A percentile compares a stretch with the other conserved stretches of the same genome.
Evolutionary conservation across 2,329 filamentous ascomycete genomes (phyloP).

Genomic region (Macrophomina tecta): DNA sequence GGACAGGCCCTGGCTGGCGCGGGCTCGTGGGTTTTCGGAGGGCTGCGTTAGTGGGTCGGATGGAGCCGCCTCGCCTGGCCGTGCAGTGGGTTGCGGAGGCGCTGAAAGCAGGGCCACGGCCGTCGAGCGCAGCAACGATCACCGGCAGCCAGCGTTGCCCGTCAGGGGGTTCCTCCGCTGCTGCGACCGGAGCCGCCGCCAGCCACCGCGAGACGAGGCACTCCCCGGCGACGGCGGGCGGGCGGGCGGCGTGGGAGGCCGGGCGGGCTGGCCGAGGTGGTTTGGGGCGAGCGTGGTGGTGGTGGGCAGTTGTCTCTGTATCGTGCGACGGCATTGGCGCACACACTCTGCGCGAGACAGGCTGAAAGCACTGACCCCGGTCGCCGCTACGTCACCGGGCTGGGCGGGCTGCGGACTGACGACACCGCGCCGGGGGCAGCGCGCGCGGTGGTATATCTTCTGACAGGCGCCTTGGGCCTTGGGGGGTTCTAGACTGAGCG

Average conservation of each 20-base stretch:
- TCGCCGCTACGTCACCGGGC: constrained; percentile 8
- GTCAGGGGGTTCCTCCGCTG: background rate
- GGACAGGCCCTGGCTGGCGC: background rate
- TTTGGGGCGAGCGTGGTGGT: background rate
- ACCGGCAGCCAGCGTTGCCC: background rate
- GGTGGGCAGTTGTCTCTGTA: constrained; percentile 6
- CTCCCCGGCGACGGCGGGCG: no score
- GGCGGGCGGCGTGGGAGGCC: no score
- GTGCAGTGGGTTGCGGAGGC: constrained; percentile 7
- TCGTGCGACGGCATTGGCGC: constrained; percentile 14
- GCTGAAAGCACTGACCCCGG: constrained; percentile 14
- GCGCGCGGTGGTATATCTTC: constrained; percentile 22
- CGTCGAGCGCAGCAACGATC: constrained; percentile 16
- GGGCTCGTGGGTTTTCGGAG: background rate
- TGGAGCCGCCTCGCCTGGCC: constrained; percentile 15
- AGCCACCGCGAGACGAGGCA: background rate
- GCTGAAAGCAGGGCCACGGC: constrained; percentile 9
- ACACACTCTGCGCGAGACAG: background rate
- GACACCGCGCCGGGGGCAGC: background rate
- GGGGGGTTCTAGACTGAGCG: constrained; percentile 15
- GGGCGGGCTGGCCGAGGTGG: background rate
- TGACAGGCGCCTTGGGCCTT: constrained; percentile 16
- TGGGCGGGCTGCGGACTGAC: constrained; percentile 3
- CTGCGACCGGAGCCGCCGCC: background rate
- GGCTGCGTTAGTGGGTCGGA: constrained; percentile 7